phyloP scores from a whole-genome alignment of 163 green algal species.

The Trebouxia gelatinosa region DNA sequence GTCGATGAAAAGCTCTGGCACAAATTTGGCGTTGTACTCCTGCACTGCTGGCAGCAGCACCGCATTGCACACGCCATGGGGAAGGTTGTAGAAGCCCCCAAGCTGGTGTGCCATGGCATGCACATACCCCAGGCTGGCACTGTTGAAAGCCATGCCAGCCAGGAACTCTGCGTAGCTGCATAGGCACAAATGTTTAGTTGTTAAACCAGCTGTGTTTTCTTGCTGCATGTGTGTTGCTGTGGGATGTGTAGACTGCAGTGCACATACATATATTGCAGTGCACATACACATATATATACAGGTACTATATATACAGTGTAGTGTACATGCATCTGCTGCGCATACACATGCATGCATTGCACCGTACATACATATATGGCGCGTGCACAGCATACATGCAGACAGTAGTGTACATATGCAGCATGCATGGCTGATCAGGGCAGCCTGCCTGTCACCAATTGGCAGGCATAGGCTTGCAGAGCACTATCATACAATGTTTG shows the following conservation, averaged over 20 bases:
- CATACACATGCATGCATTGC: neutral
- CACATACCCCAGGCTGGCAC: constrained; percentile 34
- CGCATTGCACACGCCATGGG: constrained; percentile 50
- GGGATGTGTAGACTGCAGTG: no score
- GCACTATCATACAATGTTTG: no score
- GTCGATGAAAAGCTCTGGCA: constrained; percentile 42
- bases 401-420: neutral
- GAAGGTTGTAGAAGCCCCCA: constrained; percentile 47
- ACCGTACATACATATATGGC: no score
- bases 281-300: neutral
- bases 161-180: constrained; percentile 47
- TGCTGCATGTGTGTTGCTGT: no score
- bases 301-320: neutral
- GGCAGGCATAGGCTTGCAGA: no score
- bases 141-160: constrained; percentile 51
- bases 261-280: neutral
- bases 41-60: constrained; percentile 45
- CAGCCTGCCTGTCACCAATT: neutral
- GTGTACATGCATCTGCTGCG: neutral
- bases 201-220: no score
- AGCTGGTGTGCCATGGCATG: constrained; percentile 52
- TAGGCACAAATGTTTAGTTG: no score
- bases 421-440: no score
- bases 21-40: no score
- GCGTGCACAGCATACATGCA: neutral